Conservation (phyloP, 202 grass and related monocot genomes). For the Panicum virgatum region DNA sequence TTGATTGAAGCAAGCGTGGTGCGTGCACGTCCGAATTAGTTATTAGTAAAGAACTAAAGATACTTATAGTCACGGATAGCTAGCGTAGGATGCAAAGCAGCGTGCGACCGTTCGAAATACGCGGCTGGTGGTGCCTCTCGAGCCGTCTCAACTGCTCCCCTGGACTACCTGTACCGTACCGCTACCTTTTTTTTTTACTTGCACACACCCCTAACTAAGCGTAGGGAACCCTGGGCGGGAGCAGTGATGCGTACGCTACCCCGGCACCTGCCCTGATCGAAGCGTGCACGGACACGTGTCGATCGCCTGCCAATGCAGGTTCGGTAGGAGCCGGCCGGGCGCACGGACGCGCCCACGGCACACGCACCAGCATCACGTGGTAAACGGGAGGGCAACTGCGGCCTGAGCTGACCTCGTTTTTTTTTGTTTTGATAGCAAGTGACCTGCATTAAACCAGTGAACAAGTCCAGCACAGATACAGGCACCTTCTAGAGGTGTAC, state of each 20-base stretch:
- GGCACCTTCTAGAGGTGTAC: no score
- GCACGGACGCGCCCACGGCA: no score
- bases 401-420: no score
- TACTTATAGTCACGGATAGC: constrained; percentile 25
- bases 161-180: not conserved
- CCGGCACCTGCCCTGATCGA: not conserved
- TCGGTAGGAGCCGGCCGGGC: not conserved
- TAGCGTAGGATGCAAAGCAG: not conserved
- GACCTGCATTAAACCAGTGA: no score
- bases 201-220: not conserved
- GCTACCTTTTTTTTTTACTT: not conserved
- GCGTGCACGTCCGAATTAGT: no score
- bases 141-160: not conserved
- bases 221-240: not conserved
- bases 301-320: no score
- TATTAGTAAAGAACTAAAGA: no score
- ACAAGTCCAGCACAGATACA: no score
- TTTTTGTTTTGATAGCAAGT: no score
- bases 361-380: not conserved
- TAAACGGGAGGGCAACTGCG: no score
- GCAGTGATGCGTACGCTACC: not conserved
- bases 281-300: no score
- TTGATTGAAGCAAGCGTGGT: constrained; percentile 7
- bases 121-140: not conserved
- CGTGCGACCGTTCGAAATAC: not conserved